These are phyloP conservation scores for Hysterium pulicare DNA, from an alignment of 2,329 filamentous ascomycete genomes.

Conservation along the genomic window DNA sequence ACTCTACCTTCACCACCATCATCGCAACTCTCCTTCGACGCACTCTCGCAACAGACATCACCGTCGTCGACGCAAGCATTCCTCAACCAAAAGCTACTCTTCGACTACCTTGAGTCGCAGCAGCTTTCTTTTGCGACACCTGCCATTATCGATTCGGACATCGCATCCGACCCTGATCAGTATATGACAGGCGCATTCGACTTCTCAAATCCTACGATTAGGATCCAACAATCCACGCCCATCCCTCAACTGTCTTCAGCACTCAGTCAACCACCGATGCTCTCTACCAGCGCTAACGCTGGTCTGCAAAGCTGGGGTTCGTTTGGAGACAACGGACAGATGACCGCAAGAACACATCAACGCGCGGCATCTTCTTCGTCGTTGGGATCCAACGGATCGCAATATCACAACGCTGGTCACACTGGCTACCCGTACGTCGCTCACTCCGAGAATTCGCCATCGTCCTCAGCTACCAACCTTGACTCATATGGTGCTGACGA, in stretches of 20 bases:
- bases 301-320: constrained; percentile 31
- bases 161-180: constrained; percentile 15
- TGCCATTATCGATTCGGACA: constrained; percentile 7
- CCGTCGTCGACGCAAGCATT: constrained; percentile 18
- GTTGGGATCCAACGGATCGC: constrained; percentile 34
- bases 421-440: constrained; percentile 43
- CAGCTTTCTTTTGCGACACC: constrained; percentile 21
- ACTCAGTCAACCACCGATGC: constrained; percentile 31
- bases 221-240: constrained; percentile 41
- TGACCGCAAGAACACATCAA: constrained; percentile 29
- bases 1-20: constrained; percentile 28
- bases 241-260: constrained; percentile 28
- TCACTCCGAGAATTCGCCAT: constrained; percentile 43
- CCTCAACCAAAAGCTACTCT: constrained; percentile 32
- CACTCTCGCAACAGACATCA: constrained; percentile 21
- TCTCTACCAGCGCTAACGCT: constrained; percentile 20
- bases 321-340: constrained; percentile 27
- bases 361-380: constrained; percentile 39
- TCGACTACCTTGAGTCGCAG: constrained; percentile 37
- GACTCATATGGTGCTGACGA: constrained; percentile 33
- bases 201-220: constrained; percentile 36
- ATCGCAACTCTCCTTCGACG: constrained; percentile 25
- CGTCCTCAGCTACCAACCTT: constrained; percentile 32
- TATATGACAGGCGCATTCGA: constrained; percentile 33
- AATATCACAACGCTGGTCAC: constrained; percentile 28